Evolutionary conservation across 2,329 filamentous ascomycete genomes (phyloP).

Genomic region (Laburnicola sp.): DNA sequence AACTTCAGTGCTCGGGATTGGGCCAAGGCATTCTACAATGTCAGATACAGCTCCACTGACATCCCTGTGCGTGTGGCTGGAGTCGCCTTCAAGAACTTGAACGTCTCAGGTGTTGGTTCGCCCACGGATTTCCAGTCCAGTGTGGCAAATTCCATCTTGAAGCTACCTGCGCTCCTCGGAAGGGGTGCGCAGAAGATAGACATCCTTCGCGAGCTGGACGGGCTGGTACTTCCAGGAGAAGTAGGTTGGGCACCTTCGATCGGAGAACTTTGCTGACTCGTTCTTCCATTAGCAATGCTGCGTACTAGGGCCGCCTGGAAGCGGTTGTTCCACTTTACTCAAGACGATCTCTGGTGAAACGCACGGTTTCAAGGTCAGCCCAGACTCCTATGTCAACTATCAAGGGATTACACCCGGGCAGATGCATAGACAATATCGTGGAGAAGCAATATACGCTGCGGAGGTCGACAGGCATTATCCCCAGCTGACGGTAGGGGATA

Average conservation of each 20-base stretch:
- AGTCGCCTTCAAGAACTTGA: conserved; percentile 65
- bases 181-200: conserved; percentile 60
- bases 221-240: conserved; percentile 67
- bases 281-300: conserved; percentile 54
- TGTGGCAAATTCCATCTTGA: conserved; percentile 62
- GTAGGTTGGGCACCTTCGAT: conserved; percentile 51
- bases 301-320: conserved; percentile 23
- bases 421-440: conserved; percentile 75
- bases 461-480: conserved; percentile 82
- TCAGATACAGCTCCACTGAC: conserved; percentile 50
- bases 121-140: conserved; percentile 70
- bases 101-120: conserved; percentile 66
- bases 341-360: conserved; percentile 82
- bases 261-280: no score
- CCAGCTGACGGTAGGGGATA: conserved; percentile 73
- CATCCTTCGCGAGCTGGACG: conserved; percentile 68
- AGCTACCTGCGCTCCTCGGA: conserved; percentile 58
- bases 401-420: conserved; percentile 70
- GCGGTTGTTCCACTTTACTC: conserved; percentile 77
- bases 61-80: conserved; percentile 60
- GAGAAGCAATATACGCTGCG: conserved; percentile 82
- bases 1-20: conserved; percentile 50
- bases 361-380: conserved; percentile 73
- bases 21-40: conserved; percentile 51
- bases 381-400: conserved; percentile 76